These are phyloP conservation scores for Plasmopara halstedii DNA, from an alignment of 352 stramenopile genomes.

Conservation along the genomic window DNA sequence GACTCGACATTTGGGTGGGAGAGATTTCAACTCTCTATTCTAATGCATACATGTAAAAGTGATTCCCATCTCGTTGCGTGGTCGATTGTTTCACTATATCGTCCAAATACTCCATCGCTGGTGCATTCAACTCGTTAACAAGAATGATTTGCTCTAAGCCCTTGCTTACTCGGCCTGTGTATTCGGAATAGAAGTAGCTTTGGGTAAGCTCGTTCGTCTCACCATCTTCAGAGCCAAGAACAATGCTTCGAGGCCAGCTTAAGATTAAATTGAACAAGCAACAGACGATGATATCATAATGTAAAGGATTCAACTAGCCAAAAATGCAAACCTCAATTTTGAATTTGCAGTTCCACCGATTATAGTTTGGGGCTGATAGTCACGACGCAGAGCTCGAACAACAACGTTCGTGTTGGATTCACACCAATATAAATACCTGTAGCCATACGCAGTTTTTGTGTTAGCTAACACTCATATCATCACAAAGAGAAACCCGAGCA, in stretches of 20 bases:
- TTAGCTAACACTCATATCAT: neutral
- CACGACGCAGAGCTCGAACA: conserved; percentile 31
- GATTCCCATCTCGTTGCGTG: conserved; percentile 11
- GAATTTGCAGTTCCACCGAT: conserved; percentile 46
- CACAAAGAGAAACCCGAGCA: neutral
- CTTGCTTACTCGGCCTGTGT: conserved; percentile 47
- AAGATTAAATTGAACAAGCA: neutral
- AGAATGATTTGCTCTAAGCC: conserved; percentile 18
- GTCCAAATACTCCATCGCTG: conserved; percentile 58
- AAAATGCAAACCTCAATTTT: conserved; percentile 32
- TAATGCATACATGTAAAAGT: conserved; percentile 23
- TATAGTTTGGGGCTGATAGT: conserved; percentile 42
- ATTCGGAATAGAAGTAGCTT: conserved; percentile 52
- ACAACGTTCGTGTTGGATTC: conserved; percentile 61
- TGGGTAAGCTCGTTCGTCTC: conserved; percentile 23
- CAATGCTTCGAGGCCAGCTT: conserved; percentile 58
- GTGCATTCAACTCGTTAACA: conserved; percentile 37
- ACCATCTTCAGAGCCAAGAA: conserved; percentile 29
- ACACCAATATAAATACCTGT: conserved; percentile 60
- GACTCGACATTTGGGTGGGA: too few relatives aligned
- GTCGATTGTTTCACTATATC: conserved; percentile 31
- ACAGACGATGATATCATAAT: neutral
- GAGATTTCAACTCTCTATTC: too few relatives aligned
- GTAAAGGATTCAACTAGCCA: neutral
- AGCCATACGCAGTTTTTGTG: neutral